Evolutionary conservation across 768 basidiomycete genomes (phyloP).

Genomic region (Suillus hirtellus): DNA sequence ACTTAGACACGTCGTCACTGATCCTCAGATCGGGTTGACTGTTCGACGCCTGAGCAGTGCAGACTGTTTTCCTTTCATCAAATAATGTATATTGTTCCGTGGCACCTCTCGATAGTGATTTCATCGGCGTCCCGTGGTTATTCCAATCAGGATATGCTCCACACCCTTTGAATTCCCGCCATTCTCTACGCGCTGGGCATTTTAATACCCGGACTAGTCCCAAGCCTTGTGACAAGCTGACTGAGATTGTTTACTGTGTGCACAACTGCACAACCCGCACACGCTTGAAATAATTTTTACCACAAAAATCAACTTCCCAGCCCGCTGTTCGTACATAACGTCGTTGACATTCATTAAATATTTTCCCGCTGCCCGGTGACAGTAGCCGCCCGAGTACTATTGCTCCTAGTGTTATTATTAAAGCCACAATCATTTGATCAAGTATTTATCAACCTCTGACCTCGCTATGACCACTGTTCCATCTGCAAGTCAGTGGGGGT

Average conservation of each 20-base stretch:
- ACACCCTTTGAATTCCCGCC: no score
- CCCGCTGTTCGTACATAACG: not conserved
- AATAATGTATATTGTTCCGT: no score
- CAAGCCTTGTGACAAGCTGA: no score
- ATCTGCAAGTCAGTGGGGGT: conserved; percentile 20
- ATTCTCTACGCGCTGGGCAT: no score
- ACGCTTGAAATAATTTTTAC: not conserved
- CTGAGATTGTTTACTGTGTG: no score
- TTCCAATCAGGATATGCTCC: no score
- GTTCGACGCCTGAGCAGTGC: not conserved
- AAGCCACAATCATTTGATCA: not conserved
- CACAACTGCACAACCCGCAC: not conserved
- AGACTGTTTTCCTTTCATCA: no score
- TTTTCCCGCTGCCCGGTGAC: not conserved
- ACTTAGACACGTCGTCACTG: not conserved
- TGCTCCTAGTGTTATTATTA: not conserved
- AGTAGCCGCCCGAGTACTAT: not conserved
- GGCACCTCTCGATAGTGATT: no score
- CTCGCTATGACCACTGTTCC: conserved; percentile 1
- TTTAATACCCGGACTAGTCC: no score
- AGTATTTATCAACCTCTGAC: not conserved
- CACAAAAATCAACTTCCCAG: not conserved
- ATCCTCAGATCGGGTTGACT: not conserved
- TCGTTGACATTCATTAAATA: no score
- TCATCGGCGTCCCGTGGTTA: no score